phyloP scores from a whole-genome alignment of 1,139 yeast species.

The Taiozyma sp. region DNA sequence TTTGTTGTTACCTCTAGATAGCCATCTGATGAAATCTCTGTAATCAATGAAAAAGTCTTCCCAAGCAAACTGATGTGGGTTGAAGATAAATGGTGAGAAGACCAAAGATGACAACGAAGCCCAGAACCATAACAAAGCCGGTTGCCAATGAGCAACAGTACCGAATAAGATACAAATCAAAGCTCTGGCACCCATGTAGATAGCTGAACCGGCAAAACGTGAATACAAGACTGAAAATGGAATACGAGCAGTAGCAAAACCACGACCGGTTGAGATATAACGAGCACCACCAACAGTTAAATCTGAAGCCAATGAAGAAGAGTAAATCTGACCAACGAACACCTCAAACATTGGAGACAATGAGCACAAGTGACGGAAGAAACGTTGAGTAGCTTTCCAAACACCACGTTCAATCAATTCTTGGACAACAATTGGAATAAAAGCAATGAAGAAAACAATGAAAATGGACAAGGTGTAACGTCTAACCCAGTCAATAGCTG shows the following conservation, averaged over 20 bases:
- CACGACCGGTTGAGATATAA: constrained; percentile 98
- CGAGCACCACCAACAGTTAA: constrained; percentile 99
- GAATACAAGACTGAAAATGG: constrained; percentile 95
- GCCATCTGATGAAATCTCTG: constrained; percentile 98
- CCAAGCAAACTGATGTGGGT: constrained; percentile 99
- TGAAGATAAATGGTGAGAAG: constrained; percentile 91
- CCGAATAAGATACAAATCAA: constrained; percentile 87
- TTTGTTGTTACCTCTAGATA: constrained; percentile 96
- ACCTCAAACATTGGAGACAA: constrained; percentile 97
- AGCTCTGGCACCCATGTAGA: constrained; percentile 93
- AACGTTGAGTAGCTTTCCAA: constrained; percentile 93
- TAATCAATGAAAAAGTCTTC: constrained; percentile 98
- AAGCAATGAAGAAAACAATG: constrained; percentile 97
- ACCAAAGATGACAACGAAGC: constrained; percentile 86
- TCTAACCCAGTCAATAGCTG: constrained; percentile 95
- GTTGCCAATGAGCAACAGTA: constrained; percentile 94
- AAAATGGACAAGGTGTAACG: constrained; percentile 96
- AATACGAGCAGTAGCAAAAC: constrained; percentile 97
- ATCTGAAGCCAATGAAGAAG: constrained; percentile 86
- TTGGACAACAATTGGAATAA: constrained; percentile 93
- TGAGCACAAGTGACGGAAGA: constrained; percentile 82
- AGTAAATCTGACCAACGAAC: constrained; percentile 96
- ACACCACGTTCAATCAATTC: constrained; percentile 97
- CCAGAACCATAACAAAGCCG: constrained; percentile 98
- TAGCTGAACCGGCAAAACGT: constrained; percentile 95